These are phyloP conservation scores for Megacollybia marginata DNA, from an alignment of 768 basidiomycete genomes.

Conservation along the genomic window DNA sequence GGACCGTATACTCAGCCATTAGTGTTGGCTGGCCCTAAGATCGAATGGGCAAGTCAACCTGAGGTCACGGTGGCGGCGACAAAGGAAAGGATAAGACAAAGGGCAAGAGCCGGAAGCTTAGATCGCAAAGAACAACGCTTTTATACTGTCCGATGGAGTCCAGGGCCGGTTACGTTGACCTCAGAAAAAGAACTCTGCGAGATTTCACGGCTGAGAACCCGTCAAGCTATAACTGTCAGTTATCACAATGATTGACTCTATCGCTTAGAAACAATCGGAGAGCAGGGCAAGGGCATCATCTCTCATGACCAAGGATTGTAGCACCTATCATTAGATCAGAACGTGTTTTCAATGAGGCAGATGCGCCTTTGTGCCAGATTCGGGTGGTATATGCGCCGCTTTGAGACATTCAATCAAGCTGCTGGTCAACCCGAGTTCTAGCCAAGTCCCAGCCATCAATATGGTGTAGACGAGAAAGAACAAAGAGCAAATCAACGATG, in stretches of 20 bases:
- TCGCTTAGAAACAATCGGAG: conserved; percentile 12
- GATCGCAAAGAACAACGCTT: conserved; percentile 17
- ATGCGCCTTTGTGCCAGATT: too few species aligned
- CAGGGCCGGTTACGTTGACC: conserved; percentile 1
- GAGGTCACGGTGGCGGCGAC: conserved; percentile 5
- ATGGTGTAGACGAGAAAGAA: too few species aligned
- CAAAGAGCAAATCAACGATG: too few species aligned
- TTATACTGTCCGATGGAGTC: conserved; percentile 21
- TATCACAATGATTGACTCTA: conserved; percentile 21
- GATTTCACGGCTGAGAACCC: not conserved
- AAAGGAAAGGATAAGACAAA: conserved; percentile 16
- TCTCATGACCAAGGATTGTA: too few species aligned
- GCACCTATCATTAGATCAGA: too few species aligned
- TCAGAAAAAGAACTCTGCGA: too few species aligned
- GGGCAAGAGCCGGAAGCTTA: conserved; percentile 19
- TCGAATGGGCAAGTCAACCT: not conserved
- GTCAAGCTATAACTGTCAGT: conserved; percentile 1
- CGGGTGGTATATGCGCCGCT: too few species aligned
- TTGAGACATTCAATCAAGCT: too few species aligned
- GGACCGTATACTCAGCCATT: conserved; percentile 63
- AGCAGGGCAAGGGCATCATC: too few species aligned
- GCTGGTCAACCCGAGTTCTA: too few species aligned
- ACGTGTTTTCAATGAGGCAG: too few species aligned
- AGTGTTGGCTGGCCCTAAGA: conserved; percentile 4
- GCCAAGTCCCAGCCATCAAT: too few species aligned